Conservation (phyloP, 2,329 filamentous ascomycete genomes). For the Tolypocladium tundrense region DNA sequence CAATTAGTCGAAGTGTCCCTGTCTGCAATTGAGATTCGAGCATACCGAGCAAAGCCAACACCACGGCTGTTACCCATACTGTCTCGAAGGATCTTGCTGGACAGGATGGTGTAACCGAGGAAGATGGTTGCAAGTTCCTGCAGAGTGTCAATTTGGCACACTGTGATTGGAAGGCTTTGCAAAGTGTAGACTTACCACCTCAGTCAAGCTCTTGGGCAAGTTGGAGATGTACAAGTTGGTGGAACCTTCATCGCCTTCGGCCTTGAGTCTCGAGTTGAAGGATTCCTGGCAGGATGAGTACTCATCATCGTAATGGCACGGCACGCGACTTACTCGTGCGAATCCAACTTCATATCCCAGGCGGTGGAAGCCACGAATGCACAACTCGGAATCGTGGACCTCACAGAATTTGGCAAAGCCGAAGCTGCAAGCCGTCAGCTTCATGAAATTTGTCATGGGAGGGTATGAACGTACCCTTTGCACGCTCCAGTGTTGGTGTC, state of each 20-base stretch:
- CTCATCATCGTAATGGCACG: conserved; percentile 12
- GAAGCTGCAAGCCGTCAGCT: conserved; percentile 50
- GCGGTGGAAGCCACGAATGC: conserved; percentile 89
- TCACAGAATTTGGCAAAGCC: conserved; percentile 94
- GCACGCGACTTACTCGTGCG: conserved; percentile 58
- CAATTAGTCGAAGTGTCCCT: conserved; percentile 9
- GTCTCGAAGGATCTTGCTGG: conserved; percentile 90
- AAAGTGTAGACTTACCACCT: conserved; percentile 53
- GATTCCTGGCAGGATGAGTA: conserved; percentile 56
- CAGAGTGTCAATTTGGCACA: conserved; percentile 3
- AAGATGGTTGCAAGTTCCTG: conserved; percentile 72
- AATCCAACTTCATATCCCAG: conserved; percentile 97
- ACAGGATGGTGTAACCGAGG: conserved; percentile 72
- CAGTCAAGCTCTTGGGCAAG: conserved; percentile 82
- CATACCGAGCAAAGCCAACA: conserved; percentile 91
- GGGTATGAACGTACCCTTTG: conserved; percentile 60
- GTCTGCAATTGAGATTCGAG: conserved; percentile 3
- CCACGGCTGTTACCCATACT: conserved; percentile 87
- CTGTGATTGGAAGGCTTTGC: background rate
- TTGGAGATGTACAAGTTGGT: conserved; percentile 99
- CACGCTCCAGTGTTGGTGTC: conserved; percentile 87
- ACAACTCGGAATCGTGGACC: conserved; percentile 82
- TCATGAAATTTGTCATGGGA: background rate
- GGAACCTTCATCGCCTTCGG: conserved; percentile 77
- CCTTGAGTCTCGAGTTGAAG: conserved; percentile 96